Conservation (phyloP, 768 basidiomycete genomes). For the Auriscalpium vulgare region DNA sequence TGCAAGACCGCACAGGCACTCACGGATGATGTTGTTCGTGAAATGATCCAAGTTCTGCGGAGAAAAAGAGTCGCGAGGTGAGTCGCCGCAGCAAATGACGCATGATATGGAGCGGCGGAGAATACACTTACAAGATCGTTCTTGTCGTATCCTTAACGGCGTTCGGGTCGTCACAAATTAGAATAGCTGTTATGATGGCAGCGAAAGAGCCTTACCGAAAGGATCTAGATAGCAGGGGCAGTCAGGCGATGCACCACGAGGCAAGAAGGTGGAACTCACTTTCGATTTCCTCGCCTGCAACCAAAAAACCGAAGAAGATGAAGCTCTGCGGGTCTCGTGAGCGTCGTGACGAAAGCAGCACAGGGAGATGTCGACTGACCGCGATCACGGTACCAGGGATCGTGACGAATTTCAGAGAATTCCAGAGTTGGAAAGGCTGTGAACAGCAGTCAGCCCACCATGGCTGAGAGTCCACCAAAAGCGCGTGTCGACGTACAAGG, state of each 20-base stretch:
- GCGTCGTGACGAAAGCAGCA: too few species aligned
- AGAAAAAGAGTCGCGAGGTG: background rate
- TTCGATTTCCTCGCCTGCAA: slow-evolving; percentile 70
- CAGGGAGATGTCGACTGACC: slow-evolving; percentile 23
- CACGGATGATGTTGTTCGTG: slow-evolving; percentile 60
- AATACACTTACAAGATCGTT: slow-evolving; percentile 50
- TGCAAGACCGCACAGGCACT: slow-evolving; percentile 14
- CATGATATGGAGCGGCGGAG: background rate
- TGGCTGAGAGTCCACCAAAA: background rate
- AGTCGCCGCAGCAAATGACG: background rate
- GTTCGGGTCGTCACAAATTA: background rate
- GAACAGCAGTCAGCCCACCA: slow-evolving; percentile 4
- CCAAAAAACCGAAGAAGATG: slow-evolving; percentile 67
- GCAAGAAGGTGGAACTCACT: slow-evolving; percentile 33
- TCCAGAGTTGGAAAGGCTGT: slow-evolving; percentile 61
- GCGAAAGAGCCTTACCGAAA: slow-evolving; percentile 28
- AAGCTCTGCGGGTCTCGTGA: slow-evolving; percentile 35
- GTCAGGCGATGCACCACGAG: slow-evolving; percentile 3
- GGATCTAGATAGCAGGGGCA: slow-evolving; percentile 28
- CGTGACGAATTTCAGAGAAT: slow-evolving; percentile 47
- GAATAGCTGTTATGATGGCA: background rate
- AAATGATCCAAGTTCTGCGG: slow-evolving; percentile 61
- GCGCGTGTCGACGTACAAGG: slow-evolving; percentile 34
- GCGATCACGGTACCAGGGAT: slow-evolving; percentile 52
- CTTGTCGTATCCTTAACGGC: slow-evolving; percentile 47